Evolutionary conservation across 768 basidiomycete genomes (phyloP), one percentile per base, ranked within the genome.

Genomic region (Boletellus ananas): DNA sequence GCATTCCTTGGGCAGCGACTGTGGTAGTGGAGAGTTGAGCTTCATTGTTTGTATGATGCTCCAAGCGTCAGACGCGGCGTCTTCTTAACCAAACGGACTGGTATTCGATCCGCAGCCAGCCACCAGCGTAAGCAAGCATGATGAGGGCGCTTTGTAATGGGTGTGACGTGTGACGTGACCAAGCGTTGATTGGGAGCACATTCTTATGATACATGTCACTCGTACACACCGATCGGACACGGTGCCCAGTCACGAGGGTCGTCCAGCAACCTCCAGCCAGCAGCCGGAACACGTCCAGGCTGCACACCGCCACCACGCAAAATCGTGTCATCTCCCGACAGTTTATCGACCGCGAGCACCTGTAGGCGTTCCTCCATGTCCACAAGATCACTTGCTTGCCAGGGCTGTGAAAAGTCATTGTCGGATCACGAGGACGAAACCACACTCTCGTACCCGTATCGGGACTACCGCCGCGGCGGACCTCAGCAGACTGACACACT

Each of bases 1-100:
- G 61, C 90, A 92, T 71, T 96, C 93, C 49, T 89, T 93, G 12
- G 82, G 80, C 34, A 95, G 72, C 4, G 65, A 51, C 52, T 83
- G 76, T 23, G 78, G 78, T 42, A 79, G 61, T 20, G 78, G 77
- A 1, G 74, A 75, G 48, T 71, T 76, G 29, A 79, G 58, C 54
- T 80, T 79, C 76, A 79, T 79, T 5, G 54, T 53, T 23, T 40
- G 12, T n/a, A 25, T 25, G 23, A 5, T 25, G 23, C 23, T 25
- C 3, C 23, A 25, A 25, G 7, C n/a, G n/a, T n/a, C n/a, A n/a
- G n/a, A n/a, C n/a, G n/a, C 23, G 23, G 23, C 23, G 23, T 6
- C 23, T 25, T 25, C 23, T 25, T 25, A 25, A 25, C 23, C 23
- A 25, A 6, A 25, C 23, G 23, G 5, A 6, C 23, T 25, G 23